Evolutionary conservation across 2,329 filamentous ascomycete species (phyloP).

Genomic region (Fusarium sublunatum): DNA sequence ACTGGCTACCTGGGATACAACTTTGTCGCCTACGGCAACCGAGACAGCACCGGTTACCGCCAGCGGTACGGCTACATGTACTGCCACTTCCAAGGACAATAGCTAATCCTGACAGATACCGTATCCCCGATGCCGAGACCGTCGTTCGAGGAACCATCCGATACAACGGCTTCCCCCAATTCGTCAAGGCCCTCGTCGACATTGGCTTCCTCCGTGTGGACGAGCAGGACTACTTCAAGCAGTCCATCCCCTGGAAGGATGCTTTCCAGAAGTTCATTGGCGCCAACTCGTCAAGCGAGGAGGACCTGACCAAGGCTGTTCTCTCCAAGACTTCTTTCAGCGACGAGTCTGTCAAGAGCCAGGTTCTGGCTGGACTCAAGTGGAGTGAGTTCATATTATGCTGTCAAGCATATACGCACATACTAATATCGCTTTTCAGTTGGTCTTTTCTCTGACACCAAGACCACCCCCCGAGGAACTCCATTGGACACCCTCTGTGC

Average conservation of each 20-base stretch:
- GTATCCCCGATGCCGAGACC: slow-evolving; percentile 92
- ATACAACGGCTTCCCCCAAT: slow-evolving; percentile 90
- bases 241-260: slow-evolving; percentile 82
- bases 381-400: slow-evolving; percentile 15
- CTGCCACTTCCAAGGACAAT: background rate
- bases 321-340: slow-evolving; percentile 68
- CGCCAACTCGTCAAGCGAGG: slow-evolving; percentile 71
- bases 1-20: slow-evolving; percentile 83
- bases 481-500: slow-evolving; percentile 78
- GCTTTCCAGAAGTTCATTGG: slow-evolving; percentile 82
- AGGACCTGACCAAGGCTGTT: slow-evolving; percentile 79
- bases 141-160: slow-evolving; percentile 84
- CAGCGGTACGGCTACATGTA: slow-evolving; percentile 73
- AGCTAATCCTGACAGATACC: slow-evolving; percentile 46
- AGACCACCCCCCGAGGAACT: slow-evolving; percentile 69
- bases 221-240: slow-evolving; percentile 66
- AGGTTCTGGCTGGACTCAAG: slow-evolving; percentile 32
- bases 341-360: slow-evolving; percentile 30
- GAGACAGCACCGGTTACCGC: slow-evolving; percentile 87
- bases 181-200: slow-evolving; percentile 87
- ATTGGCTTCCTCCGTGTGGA: slow-evolving; percentile 85
- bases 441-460: slow-evolving; percentile 56
- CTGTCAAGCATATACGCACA: background rate
- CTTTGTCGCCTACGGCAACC: slow-evolving; percentile 93
- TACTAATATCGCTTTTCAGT: slow-evolving; percentile 14